Evolutionary conservation across 2,329 filamentous ascomycete species (phyloP).

Genomic region (Alternaria ventricosa): DNA sequence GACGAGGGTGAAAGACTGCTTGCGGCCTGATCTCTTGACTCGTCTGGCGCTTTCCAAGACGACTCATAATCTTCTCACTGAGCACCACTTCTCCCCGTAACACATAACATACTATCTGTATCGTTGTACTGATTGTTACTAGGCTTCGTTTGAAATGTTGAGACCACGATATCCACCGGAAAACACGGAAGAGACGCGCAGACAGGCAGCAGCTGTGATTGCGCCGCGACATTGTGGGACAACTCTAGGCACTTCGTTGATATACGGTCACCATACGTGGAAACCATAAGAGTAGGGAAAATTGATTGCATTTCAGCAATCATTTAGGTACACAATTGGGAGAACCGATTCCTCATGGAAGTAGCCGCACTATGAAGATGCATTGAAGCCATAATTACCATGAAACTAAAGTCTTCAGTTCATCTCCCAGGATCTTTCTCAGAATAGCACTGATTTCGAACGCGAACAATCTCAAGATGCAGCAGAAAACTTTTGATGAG

Average conservation of each 20-base stretch:
- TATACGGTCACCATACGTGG: rapidly evolving
- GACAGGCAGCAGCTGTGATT: not conserved
- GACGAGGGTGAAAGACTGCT: slow-evolving; percentile 26
- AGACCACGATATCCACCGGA: too few relatives aligned
- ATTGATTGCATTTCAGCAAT: not conserved
- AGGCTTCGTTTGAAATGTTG: not conserved
- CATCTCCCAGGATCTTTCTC: too few relatives aligned
- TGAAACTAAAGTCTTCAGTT: not conserved
- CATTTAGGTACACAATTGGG: too few relatives aligned
- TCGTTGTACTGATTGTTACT: not conserved
- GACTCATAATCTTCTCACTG: slow-evolving; percentile 50
- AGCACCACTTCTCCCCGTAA: slow-evolving; percentile 12
- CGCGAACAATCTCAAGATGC: not conserved
- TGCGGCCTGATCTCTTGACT: slow-evolving; percentile 29
- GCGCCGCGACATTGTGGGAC: not conserved
- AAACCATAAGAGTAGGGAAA: not conserved
- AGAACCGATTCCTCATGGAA: too few relatives aligned
- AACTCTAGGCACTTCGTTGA: not conserved
- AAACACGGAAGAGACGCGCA: too few relatives aligned
- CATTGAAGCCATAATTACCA: not conserved
- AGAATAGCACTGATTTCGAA: not conserved
- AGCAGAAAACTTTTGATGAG: not conserved
- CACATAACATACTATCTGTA: not conserved
- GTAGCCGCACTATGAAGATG: too few relatives aligned
- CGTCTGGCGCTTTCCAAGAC: slow-evolving; percentile 33